Base-by-base conservation (phyloP, 495 filamentous ascomycete species). In the Pseudevernia furfuracea region DNA sequence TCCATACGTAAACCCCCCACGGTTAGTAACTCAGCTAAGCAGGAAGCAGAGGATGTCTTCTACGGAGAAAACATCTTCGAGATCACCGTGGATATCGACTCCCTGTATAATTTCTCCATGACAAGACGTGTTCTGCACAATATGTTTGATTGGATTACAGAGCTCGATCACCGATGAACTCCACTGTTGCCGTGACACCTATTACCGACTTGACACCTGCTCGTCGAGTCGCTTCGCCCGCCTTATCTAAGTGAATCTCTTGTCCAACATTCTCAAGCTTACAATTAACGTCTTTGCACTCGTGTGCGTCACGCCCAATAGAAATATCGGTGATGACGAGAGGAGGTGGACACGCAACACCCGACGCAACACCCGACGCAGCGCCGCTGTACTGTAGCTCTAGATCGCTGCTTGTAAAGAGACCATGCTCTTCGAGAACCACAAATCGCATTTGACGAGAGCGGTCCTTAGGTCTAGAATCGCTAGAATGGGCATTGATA, bases 141-240 rank as follows among this genome's bases (percentile, higher is more conserved):
- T 36, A 36, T 8, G 8, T 36, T 36, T 36, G 34, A 4, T 36
- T 36, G 4, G 8, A 36, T 36, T 36, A 4, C 37, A 39, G 37
- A 46, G 8, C 21, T 23, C 19, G 23, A 46, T 23, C 21, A 46
- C 21, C 19, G 7, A 60, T 65, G 56, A 25, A 38, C 37, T 65
- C 63, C 10, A 65, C 60, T 15, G 34, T 52, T 6, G 46, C 32
- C 41, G 58, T 65, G 1, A 46, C 44, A 43, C 59, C 10, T 15
- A 65, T 61, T 12, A 6, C n/a, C n/a, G n/a, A n/a, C n/a, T n/a
- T n/a, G n/a, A n/a, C 56, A n/a, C 12, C 2, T 39, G 37, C 12
- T 5, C 17, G 36, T 37, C 62, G 38, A 17, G 9, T 32, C 14
- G 30, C 0, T 4, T 46, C 58, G 2, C 43, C 63, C 58, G 25